A percentile compares a stretch with the other conserved stretches of the same genome.
Conservation (phyloP, 148 eudicot genomes). For the Chenopodium album region DNA sequence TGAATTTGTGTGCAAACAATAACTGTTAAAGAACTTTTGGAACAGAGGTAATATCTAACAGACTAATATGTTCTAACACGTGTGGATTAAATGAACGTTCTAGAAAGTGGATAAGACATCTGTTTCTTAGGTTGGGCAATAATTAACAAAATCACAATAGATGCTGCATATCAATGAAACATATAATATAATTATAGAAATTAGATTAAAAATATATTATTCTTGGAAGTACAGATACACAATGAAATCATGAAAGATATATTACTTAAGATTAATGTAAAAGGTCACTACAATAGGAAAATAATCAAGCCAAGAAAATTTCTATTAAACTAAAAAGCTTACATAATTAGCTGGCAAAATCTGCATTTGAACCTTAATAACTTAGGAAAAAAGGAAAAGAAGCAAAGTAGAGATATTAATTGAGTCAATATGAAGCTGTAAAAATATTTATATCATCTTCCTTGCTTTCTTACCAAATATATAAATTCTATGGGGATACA, state of each 20-base stretch:
- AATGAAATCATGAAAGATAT: slow-evolving; percentile 15
- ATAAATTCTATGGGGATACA: background rate
- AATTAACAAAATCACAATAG: background rate
- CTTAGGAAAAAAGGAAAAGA: slow-evolving; percentile 9
- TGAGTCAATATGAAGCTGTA: slow-evolving; percentile 5
- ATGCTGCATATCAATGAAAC: background rate
- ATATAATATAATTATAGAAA: background rate
- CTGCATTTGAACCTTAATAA: slow-evolving; percentile 14
- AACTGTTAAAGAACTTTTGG: too few species aligned
- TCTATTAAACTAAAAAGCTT: background rate
- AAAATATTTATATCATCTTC: slow-evolving; percentile 1
- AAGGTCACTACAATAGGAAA: slow-evolving; percentile 12
- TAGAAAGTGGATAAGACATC: background rate
- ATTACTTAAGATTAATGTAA: background rate
- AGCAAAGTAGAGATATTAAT: background rate
- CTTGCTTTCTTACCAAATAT: slow-evolving; percentile 23
- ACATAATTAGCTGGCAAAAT: slow-evolving; percentile 13
- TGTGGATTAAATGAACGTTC: too few species aligned
- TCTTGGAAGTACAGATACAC: background rate
- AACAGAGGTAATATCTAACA: too few species aligned
- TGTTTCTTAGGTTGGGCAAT: background rate
- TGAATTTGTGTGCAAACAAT: too few species aligned
- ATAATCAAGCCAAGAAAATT: slow-evolving; percentile 13
- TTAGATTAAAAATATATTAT: background rate
- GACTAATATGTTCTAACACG: too few species aligned